Percentiles rank a stretch among this genome's conserved stretches.
These are phyloP conservation scores for Aspergillus sp. DNA, from an alignment of 2,329 filamentous ascomycete species.

Conservation along the genomic window DNA sequence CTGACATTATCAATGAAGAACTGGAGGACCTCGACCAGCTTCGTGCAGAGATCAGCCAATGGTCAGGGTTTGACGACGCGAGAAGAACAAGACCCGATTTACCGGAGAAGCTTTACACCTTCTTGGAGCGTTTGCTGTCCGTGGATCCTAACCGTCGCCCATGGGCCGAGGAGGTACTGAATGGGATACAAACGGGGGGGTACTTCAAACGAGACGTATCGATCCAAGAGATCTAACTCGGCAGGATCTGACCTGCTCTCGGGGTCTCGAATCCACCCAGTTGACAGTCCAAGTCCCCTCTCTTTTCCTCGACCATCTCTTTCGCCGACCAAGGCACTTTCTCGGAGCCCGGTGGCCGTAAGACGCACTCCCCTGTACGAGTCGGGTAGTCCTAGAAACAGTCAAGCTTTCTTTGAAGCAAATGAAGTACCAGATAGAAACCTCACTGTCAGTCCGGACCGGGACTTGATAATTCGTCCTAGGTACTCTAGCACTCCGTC, in stretches of 20 bases:
- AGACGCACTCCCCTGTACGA: conserved; percentile 25
- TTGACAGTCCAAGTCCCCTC: conserved; percentile 30
- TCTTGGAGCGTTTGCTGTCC: conserved; percentile 75
- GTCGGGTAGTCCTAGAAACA: conserved; percentile 10
- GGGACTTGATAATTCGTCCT: conserved; percentile 27
- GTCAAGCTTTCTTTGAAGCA: conserved; percentile 10
- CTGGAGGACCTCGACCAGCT: conserved; percentile 84
- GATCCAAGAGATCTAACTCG: conserved; percentile 29
- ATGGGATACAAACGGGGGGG: conserved; percentile 68
- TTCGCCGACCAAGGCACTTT: conserved; percentile 22
- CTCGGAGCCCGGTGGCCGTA: conserved; percentile 14
- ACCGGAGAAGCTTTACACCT: conserved; percentile 77
- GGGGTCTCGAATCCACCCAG: conserved; percentile 32
- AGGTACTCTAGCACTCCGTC: conserved; percentile 22
- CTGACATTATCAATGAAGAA: conserved; percentile 83
- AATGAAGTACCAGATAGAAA: conserved; percentile 10
- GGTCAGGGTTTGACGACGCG: conserved; percentile 81
- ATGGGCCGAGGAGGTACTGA: conserved; percentile 78
- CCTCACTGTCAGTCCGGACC: conserved; percentile 21
- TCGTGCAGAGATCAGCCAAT: conserved; percentile 77
- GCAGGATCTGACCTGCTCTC: conserved; percentile 27
- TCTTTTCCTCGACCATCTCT: conserved; percentile 21
- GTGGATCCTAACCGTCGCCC: conserved; percentile 73
- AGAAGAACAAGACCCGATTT: conserved; percentile 72
- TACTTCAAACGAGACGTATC: conserved; percentile 43